Percentiles rank a stretch among this genome's conserved stretches.
Evolutionary conservation across 768 basidiomycete genomes (phyloP).

Genomic region (Pleurotus sapidus): DNA sequence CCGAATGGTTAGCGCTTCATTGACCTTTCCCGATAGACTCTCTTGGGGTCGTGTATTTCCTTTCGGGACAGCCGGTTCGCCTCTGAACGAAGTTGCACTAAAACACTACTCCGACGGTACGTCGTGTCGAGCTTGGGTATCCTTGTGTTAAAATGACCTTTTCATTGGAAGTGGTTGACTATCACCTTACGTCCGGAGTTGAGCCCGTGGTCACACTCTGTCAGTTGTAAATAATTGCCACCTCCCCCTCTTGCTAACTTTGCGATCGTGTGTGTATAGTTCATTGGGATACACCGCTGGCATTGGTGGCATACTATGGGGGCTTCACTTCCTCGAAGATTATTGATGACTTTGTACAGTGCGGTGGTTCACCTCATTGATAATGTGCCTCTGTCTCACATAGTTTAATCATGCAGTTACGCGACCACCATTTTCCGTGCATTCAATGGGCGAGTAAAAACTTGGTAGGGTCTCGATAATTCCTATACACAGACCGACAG

Average conservation of each 20-base stretch:
- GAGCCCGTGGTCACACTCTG: slow-evolving; percentile 49
- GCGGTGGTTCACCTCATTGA: slow-evolving; percentile 1
- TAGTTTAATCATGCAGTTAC: slow-evolving; percentile 27
- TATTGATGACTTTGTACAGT: slow-evolving; percentile 48
- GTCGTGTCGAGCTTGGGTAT: slow-evolving; percentile 1
- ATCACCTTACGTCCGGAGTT: slow-evolving; percentile 37
- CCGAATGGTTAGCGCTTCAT: background rate
- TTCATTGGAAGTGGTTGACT: slow-evolving; percentile 35
- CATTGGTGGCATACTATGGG: slow-evolving; percentile 46
- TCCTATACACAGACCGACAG: background rate
- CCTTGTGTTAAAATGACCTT: background rate
- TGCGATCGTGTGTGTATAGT: slow-evolving; percentile 20
- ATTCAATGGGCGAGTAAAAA: slow-evolving; percentile 45
- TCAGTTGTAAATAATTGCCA: slow-evolving; percentile 18
- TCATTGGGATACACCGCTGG: slow-evolving; percentile 49
- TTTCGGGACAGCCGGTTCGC: slow-evolving; percentile 46
- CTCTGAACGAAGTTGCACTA: slow-evolving; percentile 44
- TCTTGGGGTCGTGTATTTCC: slow-evolving; percentile 53
- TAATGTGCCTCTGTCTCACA: background rate
- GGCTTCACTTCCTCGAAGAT: slow-evolving; percentile 44
- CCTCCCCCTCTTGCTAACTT: background rate
- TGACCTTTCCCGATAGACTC: slow-evolving; percentile 26
- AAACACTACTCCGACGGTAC: slow-evolving; percentile 42
- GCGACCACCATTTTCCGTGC: slow-evolving; percentile 48
- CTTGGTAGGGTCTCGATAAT: slow-evolving; percentile 28